Conservation (phyloP, 768 basidiomycete genomes). For the Galerina marginata region DNA sequence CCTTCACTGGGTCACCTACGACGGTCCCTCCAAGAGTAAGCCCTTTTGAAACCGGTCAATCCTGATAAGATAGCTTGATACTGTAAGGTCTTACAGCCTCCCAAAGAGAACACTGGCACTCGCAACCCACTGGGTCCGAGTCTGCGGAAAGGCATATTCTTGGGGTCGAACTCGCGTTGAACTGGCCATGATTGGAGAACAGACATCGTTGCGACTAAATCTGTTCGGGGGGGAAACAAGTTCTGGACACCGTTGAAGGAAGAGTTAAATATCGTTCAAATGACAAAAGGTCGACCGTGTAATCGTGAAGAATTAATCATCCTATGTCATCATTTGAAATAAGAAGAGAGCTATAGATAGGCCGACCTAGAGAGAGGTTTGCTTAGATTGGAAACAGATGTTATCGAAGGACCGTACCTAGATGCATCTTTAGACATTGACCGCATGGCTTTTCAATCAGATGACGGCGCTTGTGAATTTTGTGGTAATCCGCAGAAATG, state of each 20-base stretch:
- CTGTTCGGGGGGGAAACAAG: background rate
- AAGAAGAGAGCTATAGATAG: conserved; percentile 8
- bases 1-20: conserved; percentile 71
- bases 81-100: conserved; percentile 54
- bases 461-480: background rate
- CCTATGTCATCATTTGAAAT: background rate
- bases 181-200: conserved; percentile 31
- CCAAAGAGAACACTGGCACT: conserved; percentile 71
- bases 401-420: background rate
- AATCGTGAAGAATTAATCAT: conserved; percentile 5
- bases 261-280: background rate
- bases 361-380: background rate
- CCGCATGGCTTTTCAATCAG: conserved; percentile 7
- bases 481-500: background rate
- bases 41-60: conserved; percentile 31
- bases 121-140: conserved; percentile 67
- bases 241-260: background rate
- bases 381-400: conserved; percentile 4
- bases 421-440: background rate
- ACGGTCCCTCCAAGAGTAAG: conserved; percentile 66
- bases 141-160: conserved; percentile 63
- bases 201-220: conserved; percentile 14
- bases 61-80: background rate
- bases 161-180: conserved; percentile 49
- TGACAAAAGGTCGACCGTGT: background rate